A percentile compares a stretch with the other conserved stretches of the same genome.
These are phyloP conservation scores for Vicia faba DNA, from an alignment of 306 rosid species.

Conservation along the genomic window DNA sequence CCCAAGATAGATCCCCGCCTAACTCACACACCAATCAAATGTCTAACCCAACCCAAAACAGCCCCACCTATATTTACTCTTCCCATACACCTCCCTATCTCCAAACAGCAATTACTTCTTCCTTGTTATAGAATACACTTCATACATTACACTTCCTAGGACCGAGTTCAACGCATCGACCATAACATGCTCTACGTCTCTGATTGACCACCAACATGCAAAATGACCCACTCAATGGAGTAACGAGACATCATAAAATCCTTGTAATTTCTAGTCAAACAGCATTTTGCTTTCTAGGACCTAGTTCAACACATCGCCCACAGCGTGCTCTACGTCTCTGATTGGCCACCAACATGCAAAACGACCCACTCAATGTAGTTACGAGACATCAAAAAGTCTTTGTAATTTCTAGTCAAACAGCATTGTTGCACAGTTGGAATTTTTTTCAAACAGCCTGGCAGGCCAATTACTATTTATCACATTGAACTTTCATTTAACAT, in stretches of 20 bases:
- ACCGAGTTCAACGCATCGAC: neutral
- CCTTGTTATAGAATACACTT: neutral
- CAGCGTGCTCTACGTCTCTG: too few relatives aligned
- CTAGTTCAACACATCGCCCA: too few relatives aligned
- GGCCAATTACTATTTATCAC: constrained; percentile 10
- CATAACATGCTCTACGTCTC: constrained; percentile 4
- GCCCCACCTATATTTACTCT: neutral
- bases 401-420: constrained; percentile 9
- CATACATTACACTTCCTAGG: neutral
- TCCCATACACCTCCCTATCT: neutral
- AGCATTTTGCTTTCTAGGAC: too few relatives aligned
- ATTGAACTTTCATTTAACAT: neutral
- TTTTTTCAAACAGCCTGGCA: neutral
- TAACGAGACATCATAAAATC: constrained; percentile 1
- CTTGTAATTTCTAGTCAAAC: neutral
- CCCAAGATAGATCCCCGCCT: too few relatives aligned
- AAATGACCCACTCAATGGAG: neutral
- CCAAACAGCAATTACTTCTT: neutral
- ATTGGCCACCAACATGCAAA: too few relatives aligned
- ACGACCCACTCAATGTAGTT: too few relatives aligned
- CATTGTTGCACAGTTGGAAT: neutral
- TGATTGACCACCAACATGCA: neutral
- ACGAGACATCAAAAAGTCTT: too few relatives aligned
- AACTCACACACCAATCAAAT: neutral
- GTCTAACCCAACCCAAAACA: constrained; percentile 5